Evolutionary conservation across 345 rosid genomes (phyloP), one percentile per base, ranked within the genome.

Genomic region (Combretum micranthum): DNA sequence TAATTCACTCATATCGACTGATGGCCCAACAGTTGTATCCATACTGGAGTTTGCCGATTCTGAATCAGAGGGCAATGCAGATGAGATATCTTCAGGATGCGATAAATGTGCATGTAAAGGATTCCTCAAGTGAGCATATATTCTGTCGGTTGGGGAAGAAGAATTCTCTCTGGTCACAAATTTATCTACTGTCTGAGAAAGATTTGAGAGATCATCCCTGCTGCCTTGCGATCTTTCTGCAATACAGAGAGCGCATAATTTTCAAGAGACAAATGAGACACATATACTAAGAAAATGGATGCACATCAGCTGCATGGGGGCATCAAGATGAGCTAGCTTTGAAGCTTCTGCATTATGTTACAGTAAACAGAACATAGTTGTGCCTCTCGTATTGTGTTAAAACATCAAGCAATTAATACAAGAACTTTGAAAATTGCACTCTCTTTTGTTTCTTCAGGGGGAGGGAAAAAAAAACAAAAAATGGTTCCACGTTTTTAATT

Each of bases 211-310:
- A 47, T 47, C 25, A 32, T 54, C 16, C 11, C 42, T 12, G 57
- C 57, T 54, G 18, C 15, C 57, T 54, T 54, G 44, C 37, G 32
- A 20, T 12, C 20, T 39, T 22, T 37, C 57, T 54, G 57, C 15
- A 20, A 37, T 54, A 13, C 57, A 54, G 42, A 32, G n/a, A 13
- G 20, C 15, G 32, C 32, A 54, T 20, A 54, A 37, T 37, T 17
- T 8, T 17, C 18, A 0, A 32, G 45, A 54, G 46, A 37, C 12
- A 53, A 53, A 26, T 7, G 9, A 32, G 39, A 32, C 39, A 32
- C 39, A 32, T 7, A 32, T 32, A 7, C 39, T 32, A 32, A 32
- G 39, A 32, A 32, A 32, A 32, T 32, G 39, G 10, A 32, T 9
- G 39, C 39, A 32, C 9, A 32, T 4, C 26, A 25, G 26, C 10